Conservation (phyloP, 495 filamentous ascomycete genomes). For the Aspergillus egyptiacus region DNA sequence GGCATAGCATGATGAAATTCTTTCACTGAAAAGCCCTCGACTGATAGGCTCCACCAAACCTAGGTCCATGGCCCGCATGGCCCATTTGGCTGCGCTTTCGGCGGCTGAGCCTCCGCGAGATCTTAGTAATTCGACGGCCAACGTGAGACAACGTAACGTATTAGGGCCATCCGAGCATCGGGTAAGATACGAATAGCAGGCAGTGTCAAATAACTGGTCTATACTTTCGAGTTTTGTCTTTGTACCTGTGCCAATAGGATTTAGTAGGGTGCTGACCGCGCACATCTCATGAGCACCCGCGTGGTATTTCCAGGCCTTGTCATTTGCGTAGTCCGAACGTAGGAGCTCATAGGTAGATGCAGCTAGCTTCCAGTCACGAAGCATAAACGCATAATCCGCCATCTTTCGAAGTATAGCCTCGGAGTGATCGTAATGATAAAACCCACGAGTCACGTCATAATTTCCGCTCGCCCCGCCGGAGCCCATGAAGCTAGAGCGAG, state of each 20-base stretch:
- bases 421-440: conserved; percentile 74
- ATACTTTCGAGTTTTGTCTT: conserved; percentile 72
- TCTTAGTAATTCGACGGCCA: conserved; percentile 76
- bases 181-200: conserved; percentile 85
- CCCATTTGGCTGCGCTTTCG: conserved; percentile 86
- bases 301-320: conserved; percentile 95
- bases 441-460: conserved; percentile 70
- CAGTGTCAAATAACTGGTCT: conserved; percentile 78
- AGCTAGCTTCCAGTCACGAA: conserved; percentile 91
- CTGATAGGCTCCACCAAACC: conserved; percentile 66
- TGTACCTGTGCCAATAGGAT: conserved; percentile 59
- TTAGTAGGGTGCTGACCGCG: conserved; percentile 72
- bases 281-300: conserved; percentile 91
- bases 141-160: conserved; percentile 66
- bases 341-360: conserved; percentile 86
- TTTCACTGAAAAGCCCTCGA: conserved; percentile 73
- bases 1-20: conserved; percentile 76
- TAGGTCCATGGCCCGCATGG: conserved; percentile 69
- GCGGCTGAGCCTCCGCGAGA: conserved; percentile 69
- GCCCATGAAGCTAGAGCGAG: conserved; percentile 37
- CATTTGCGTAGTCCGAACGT: conserved; percentile 78
- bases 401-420: conserved; percentile 91
- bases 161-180: conserved; percentile 69
- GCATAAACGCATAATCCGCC: conserved; percentile 92
- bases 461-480: conserved; percentile 49